phyloP scores from a whole-genome alignment of 306 rosid species.

The Canavalia gladiata region DNA sequence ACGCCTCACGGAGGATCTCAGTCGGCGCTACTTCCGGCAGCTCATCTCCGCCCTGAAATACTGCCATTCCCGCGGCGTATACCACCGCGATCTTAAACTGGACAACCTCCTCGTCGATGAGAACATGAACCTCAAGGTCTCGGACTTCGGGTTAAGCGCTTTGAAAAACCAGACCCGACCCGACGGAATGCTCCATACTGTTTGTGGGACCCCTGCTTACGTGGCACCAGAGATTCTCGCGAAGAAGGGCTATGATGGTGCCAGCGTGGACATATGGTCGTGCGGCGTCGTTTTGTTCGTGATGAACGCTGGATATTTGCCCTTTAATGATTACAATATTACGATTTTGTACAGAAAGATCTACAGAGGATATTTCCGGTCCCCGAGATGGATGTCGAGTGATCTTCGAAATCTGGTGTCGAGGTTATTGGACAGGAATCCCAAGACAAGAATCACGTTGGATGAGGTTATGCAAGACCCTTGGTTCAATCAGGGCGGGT shows the following conservation, averaged over 20 bases:
- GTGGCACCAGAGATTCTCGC: constrained; percentile 83
- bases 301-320: constrained; percentile 68
- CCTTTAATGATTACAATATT: constrained; percentile 64
- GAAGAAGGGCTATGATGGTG: constrained; percentile 75
- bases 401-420: constrained; percentile 55
- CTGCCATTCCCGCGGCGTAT: constrained; percentile 73
- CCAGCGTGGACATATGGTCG: constrained; percentile 74
- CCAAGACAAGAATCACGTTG: constrained; percentile 63
- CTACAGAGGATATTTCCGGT: constrained; percentile 65
- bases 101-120: constrained; percentile 76
- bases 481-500: constrained; percentile 63
- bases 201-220: constrained; percentile 86
- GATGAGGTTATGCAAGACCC: constrained; percentile 65
- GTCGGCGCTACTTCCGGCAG: constrained; percentile 75
- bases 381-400: constrained; percentile 67
- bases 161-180: constrained; percentile 51
- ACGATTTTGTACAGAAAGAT: constrained; percentile 74
- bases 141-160: constrained; percentile 80
- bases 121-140: constrained; percentile 63
- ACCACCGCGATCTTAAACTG: constrained; percentile 81
- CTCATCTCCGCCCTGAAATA: constrained; percentile 69
- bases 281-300: constrained; percentile 75
- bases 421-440: constrained; percentile 68
- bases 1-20: constrained; percentile 67
- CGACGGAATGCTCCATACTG: constrained; percentile 73